phyloP scores from a whole-genome alignment of 2,329 filamentous ascomycete species.

The Pyricularia sp. region DNA sequence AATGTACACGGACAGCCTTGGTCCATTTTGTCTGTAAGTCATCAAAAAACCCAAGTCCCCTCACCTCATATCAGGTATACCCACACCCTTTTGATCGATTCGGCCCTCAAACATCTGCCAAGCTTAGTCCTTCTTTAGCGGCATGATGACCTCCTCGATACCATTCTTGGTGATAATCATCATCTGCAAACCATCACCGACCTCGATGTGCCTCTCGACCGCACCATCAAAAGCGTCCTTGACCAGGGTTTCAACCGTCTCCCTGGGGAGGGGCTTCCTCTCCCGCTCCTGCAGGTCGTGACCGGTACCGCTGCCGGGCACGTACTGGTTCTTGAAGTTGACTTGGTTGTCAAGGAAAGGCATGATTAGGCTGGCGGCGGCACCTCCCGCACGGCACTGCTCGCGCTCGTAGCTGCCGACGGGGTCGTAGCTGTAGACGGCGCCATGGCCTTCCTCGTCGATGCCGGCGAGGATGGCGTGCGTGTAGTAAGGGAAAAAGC shows the following conservation, averaged over 20 bases:
- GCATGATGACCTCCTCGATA: slow-evolving; percentile 71
- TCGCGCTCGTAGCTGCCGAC: slow-evolving; percentile 97
- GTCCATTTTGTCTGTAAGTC: not conserved
- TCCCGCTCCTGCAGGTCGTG: slow-evolving; percentile 65
- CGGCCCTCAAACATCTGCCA: not conserved
- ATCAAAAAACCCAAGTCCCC: not conserved
- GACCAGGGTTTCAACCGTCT: slow-evolving; percentile 73
- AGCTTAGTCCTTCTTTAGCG: slow-evolving; percentile 77
- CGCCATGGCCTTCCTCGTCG: slow-evolving; percentile 88
- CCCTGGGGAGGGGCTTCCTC: slow-evolving; percentile 54
- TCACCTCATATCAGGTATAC: not conserved
- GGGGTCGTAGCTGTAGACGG: slow-evolving; percentile 93
- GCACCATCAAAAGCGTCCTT: slow-evolving; percentile 97
- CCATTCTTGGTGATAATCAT: slow-evolving; percentile 81
- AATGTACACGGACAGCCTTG: not conserved
- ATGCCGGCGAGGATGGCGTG: slow-evolving; percentile 86
- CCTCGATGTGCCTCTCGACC: slow-evolving; percentile 97
- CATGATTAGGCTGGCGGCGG: slow-evolving; percentile 91
- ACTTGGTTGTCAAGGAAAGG: slow-evolving; percentile 99
- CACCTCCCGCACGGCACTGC: slow-evolving; percentile 86
- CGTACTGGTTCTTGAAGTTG: slow-evolving; percentile 98
- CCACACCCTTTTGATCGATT: too few relatives aligned
- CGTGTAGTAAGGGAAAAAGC: slow-evolving; percentile 98
- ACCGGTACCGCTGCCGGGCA: slow-evolving; percentile 72
- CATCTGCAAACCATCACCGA: slow-evolving; percentile 92